Conservation (phyloP, 2,329 filamentous ascomycete species). For the Colletotrichum sp. region DNA sequence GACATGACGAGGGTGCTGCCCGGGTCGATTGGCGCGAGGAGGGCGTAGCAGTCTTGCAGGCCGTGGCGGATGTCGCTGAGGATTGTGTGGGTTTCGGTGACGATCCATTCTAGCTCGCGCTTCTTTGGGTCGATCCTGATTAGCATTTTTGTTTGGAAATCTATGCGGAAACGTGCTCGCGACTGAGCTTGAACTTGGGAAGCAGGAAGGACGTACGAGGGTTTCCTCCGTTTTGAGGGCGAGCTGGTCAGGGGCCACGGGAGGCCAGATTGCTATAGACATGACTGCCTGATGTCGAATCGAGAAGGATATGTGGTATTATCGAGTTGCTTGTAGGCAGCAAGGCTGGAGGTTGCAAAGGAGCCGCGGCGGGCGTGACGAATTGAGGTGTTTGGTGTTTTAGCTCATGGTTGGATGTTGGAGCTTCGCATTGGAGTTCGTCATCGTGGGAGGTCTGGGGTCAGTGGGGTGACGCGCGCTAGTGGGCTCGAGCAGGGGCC, state of each 20-base stretch:
- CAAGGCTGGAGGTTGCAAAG: neutral
- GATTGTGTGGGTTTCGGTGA: conserved; percentile 51
- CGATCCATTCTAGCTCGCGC: conserved; percentile 61
- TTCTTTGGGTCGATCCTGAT: conserved; percentile 38
- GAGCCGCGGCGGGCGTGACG: conserved; percentile 5
- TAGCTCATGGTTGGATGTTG: conserved; percentile 11
- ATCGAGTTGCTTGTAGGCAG: neutral
- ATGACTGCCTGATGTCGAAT: conserved; percentile 35
- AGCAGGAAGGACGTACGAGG: conserved; percentile 49
- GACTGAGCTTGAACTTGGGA: no score
- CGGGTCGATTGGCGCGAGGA: conserved; percentile 83
- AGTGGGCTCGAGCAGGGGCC: neutral
- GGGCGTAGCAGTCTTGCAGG: conserved; percentile 85
- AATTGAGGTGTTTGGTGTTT: neutral
- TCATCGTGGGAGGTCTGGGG: conserved; percentile 7
- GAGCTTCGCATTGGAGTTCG: neutral
- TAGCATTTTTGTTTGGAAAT: no score
- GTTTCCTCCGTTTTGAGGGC: conserved; percentile 53
- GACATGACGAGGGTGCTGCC: conserved; percentile 90
- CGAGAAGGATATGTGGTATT: neutral
- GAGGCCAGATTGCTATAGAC: conserved; percentile 66
- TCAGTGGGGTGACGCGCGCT: neutral
- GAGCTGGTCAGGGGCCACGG: conserved; percentile 54
- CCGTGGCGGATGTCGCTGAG: conserved; percentile 63
- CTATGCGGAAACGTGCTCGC: neutral